Evolutionary conservation across 192 early-diverging fungal species (phyloP).

Genomic region (Coemansia sp.): DNA sequence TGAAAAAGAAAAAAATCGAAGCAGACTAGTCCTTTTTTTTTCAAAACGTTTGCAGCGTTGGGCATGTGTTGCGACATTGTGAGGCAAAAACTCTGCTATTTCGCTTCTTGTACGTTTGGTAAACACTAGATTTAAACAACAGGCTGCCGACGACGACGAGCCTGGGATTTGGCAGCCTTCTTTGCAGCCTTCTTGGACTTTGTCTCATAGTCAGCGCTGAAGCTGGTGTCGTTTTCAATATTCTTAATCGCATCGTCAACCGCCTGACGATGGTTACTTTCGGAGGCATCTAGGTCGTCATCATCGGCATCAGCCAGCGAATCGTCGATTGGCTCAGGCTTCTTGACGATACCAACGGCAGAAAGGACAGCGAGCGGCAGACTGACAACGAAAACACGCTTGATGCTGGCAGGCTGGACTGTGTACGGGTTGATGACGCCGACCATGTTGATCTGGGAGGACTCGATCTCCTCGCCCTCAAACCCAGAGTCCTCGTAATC

Average conservation of each 20-base stretch:
- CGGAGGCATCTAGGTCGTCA: slow-evolving; percentile 7
- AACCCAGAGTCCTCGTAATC: slow-evolving; percentile 42
- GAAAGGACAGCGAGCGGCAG: slow-evolving; percentile 25
- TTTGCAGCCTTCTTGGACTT: slow-evolving; percentile 46
- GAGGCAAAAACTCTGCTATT: no score
- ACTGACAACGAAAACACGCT: slow-evolving; percentile 31
- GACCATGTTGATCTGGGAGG: slow-evolving; percentile 35
- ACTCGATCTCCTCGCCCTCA: slow-evolving; percentile 33
- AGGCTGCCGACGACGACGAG: slow-evolving; percentile 43
- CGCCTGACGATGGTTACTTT: slow-evolving; percentile 10
- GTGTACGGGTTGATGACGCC: slow-evolving; percentile 54
- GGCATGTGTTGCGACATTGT: no score
- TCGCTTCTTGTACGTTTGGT: no score
- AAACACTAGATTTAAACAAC: slow-evolving; percentile 29
- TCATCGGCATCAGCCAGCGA: neutral
- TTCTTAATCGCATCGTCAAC: slow-evolving; percentile 18
- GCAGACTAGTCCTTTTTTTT: no score
- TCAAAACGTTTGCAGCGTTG: no score
- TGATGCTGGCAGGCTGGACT: slow-evolving; percentile 36
- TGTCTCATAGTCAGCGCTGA: slow-evolving; percentile 16
- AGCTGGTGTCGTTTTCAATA: slow-evolving; percentile 7
- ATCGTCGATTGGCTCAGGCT: neutral
- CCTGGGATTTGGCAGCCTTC: slow-evolving; percentile 46
- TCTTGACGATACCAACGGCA: slow-evolving; percentile 21
- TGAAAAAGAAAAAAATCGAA: no score